Base-by-base conservation (phyloP, 2,329 filamentous ascomycete genomes). In the Cladobotryum mycophilum region DNA sequence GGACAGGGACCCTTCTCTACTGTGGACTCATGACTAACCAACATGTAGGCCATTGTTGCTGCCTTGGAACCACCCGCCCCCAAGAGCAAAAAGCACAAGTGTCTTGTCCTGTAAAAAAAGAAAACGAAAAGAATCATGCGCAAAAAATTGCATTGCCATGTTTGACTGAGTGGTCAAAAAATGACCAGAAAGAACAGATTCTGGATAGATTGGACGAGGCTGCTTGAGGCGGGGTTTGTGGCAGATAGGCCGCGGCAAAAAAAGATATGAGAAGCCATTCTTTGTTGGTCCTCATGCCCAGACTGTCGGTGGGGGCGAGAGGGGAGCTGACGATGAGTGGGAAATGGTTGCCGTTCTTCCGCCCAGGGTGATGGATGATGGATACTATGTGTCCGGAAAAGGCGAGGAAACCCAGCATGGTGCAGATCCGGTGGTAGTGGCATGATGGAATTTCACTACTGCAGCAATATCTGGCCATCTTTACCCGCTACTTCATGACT, bases 31-130 rank as follows among this genome's bases (percentile, higher is more conserved):
- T 25, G 20, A 11, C 38, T 36, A 12, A 18, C 17, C 37, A 22
- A 4, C 34, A 3, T 41, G 25, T 30, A 96, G 91, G 92, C 92
- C 25, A 97, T 97, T 63, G 92, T 97, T 58, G 92, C 92, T 56
- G 92, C 92, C 40, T 78, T 97, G 57, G 92, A 97, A 72, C 92
- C 92, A 41, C 88, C 88, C 18, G 79, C 83, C 53, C 84, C 85
- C 49, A 93, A 92, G 79, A 90, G 89, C 76, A 85, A 81, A 72
- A 75, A 71, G 55, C 78, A 80, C 69, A 85, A 80, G 68, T 91
- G 87, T 70, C 73, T 82, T 58, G 70, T 91, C 67, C 79, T 90
- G 66, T 91, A 69, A 68, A 55, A 30, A 30, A 36, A 38, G 30
- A 47, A 18, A 41, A 48, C 46, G 17, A 17, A 38, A 41, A 36